Evolutionary conservation across 2,329 filamentous ascomycete species (phyloP).

Genomic region (Fusarium lateritium): DNA sequence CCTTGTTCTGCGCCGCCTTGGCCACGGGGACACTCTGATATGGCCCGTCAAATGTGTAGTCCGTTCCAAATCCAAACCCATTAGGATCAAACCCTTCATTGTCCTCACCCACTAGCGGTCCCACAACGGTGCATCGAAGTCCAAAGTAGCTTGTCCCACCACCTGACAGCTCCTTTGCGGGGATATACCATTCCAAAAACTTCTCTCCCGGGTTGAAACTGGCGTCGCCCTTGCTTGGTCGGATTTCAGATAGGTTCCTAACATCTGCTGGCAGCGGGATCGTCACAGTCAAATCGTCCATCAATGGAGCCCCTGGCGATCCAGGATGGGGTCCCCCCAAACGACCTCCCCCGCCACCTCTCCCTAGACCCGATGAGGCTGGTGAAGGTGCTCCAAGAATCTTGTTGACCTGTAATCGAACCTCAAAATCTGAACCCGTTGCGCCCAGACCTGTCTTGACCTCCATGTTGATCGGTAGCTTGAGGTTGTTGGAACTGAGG

Average conservation of each 20-base stretch:
- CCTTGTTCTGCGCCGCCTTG: slow-evolving; percentile 53
- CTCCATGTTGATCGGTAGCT: slow-evolving; percentile 85
- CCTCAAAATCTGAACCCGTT: slow-evolving; percentile 88
- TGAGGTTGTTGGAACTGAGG: slow-evolving; percentile 74
- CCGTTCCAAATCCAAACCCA: slow-evolving; percentile 66
- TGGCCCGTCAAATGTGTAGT: slow-evolving; percentile 69
- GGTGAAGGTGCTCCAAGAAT: slow-evolving; percentile 66
- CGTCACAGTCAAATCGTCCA: slow-evolving; percentile 84
- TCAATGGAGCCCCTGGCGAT: slow-evolving; percentile 69
- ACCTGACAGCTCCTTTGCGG: slow-evolving; percentile 80
- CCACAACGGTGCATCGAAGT: slow-evolving; percentile 85
- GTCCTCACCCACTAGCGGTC: slow-evolving; percentile 66
- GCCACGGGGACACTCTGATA: slow-evolving; percentile 65
- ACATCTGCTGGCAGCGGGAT: slow-evolving; percentile 85
- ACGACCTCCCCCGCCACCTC: slow-evolving; percentile 60
- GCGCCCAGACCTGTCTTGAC: slow-evolving; percentile 85
- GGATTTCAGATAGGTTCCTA: slow-evolving; percentile 85
- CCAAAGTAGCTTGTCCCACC: slow-evolving; percentile 77
- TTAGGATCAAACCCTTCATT: slow-evolving; percentile 66
- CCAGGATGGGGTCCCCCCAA: slow-evolving; percentile 63
- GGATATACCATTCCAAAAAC: slow-evolving; percentile 85
- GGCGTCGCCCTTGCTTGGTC: slow-evolving; percentile 86
- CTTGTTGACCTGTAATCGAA: slow-evolving; percentile 80
- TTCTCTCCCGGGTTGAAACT: slow-evolving; percentile 82
- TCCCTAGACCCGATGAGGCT: slow-evolving; percentile 55